Conservation (phyloP, 2,329 filamentous ascomycete genomes). For the Fusarium odoratissimum region DNA sequence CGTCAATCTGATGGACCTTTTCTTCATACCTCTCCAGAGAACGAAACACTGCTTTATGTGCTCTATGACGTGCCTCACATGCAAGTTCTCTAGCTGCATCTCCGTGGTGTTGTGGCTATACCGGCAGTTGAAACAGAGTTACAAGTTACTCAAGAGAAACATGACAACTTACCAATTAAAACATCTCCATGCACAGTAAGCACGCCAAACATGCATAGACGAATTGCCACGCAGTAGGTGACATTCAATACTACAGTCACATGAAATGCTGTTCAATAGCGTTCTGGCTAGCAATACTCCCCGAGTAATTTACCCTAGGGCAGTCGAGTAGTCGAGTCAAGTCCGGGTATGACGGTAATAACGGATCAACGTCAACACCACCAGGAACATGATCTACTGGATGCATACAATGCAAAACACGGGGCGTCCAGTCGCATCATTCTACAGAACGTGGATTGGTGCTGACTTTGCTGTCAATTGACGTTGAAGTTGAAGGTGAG, state of each 20-base stretch:
- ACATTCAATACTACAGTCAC: not conserved
- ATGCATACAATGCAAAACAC: not conserved
- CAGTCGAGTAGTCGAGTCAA: not conserved
- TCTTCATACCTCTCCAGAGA: not conserved
- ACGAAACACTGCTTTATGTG: not conserved
- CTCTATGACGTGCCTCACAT: constrained; percentile 3
- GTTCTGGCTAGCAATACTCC: not conserved
- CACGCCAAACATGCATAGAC: not conserved
- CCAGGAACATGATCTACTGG: not conserved
- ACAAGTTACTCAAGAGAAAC: not conserved
- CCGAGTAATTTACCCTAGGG: not conserved
- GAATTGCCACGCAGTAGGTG: not conserved
- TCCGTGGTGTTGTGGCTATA: constrained; percentile 1
- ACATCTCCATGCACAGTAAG: not conserved
- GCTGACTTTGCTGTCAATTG: not conserved
- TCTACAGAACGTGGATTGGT: not conserved
- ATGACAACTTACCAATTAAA: not conserved
- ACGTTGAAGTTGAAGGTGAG: constrained; percentile 1
- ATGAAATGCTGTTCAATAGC: not conserved
- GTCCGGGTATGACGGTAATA: not conserved
- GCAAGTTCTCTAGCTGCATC: not conserved
- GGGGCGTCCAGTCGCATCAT: not conserved
- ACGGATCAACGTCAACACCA: not conserved
- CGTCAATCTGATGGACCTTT: not conserved
- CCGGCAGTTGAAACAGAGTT: constrained; percentile 25